phyloP scores from a whole-genome alignment of 768 basidiomycete genomes.

The Daedaleopsis sinensis region DNA sequence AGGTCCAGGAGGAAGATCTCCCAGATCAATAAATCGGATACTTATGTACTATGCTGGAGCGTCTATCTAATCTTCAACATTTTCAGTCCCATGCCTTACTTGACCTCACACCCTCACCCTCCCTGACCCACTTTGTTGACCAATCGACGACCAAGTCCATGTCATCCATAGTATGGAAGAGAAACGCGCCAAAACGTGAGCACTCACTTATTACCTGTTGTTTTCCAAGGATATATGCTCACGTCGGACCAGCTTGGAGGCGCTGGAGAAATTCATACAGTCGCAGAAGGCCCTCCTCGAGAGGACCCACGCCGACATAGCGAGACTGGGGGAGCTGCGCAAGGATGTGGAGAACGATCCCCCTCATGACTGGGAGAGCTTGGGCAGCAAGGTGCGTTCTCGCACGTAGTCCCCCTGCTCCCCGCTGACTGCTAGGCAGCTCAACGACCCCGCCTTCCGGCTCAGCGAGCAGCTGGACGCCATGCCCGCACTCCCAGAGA shows the following conservation, averaged over 20 bases:
- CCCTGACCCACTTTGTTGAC: neutral
- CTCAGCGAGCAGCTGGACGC: conserved; percentile 51
- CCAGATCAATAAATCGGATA: too few relatives aligned
- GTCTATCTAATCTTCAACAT: neutral
- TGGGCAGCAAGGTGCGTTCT: conserved; percentile 40
- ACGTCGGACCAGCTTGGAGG: conserved; percentile 49
- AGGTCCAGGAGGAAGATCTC: too few relatives aligned
- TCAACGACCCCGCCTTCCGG: conserved; percentile 36
- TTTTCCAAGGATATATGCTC: neutral
- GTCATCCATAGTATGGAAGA: conserved; percentile 28
- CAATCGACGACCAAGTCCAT: conserved; percentile 17
- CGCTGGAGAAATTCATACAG: conserved; percentile 67
- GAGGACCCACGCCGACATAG: conserved; percentile 65
- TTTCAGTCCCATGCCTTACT: neutral
- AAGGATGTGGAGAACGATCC: conserved; percentile 40
- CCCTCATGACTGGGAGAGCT: conserved; percentile 34
- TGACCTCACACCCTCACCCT: neutral
- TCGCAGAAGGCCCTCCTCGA: conserved; percentile 61
- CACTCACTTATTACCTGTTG: neutral
- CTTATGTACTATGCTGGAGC: neutral
- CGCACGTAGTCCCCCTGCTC: conserved; percentile 6
- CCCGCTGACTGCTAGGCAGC: conserved; percentile 21
- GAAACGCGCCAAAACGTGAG: conserved; percentile 31
- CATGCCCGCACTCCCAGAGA: conserved; percentile 46
- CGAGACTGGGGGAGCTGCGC: conserved; percentile 51